phyloP scores from a whole-genome alignment of 1,284 basidiomycete genomes.

The Cryptococcus sp. region DNA sequence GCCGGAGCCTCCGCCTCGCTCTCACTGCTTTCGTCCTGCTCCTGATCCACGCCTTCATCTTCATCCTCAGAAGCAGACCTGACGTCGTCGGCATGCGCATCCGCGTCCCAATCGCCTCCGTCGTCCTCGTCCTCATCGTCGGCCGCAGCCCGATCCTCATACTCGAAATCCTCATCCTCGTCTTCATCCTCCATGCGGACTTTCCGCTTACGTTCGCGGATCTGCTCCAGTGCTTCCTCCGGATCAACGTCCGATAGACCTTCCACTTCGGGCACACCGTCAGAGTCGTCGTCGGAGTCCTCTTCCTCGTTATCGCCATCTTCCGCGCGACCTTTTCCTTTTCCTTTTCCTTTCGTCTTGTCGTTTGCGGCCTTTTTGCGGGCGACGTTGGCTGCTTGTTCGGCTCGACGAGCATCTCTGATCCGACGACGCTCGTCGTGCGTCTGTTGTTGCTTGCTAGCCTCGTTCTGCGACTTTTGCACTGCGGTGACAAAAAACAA shows the following conservation, averaged over 20 bases:
- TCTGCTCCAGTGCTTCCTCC: constrained; percentile 49
- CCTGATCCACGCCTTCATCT: constrained; percentile 20
- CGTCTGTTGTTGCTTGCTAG: constrained; percentile 64
- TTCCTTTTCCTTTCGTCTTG: constrained; percentile 31
- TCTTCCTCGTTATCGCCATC: constrained; percentile 53
- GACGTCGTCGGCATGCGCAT: constrained; percentile 55
- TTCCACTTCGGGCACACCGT: constrained; percentile 54
- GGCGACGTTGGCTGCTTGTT: constrained; percentile 84
- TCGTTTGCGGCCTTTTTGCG: constrained; percentile 65
- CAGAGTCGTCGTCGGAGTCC: constrained; percentile 49
- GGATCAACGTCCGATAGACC: constrained; percentile 49
- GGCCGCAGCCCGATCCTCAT: constrained; percentile 57
- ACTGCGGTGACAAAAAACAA: constrained; percentile 57
- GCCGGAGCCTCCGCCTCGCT: constrained; percentile 36
- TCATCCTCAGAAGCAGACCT: constrained; percentile 52
- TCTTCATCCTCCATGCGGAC: constrained; percentile 38
- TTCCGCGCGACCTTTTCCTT: constrained; percentile 36
- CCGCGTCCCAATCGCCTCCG: constrained; percentile 52
- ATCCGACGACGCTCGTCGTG: constrained; percentile 75
- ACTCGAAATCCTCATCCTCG: constrained; percentile 45
- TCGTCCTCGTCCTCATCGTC: constrained; percentile 62
- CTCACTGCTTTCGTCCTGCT: constrained; percentile 33
- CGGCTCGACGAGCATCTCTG: constrained; percentile 72
- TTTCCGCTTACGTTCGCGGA: constrained; percentile 35
- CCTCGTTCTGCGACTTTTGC: constrained; percentile 76